Evolutionary conservation across 2,329 filamentous ascomycete genomes (phyloP), one percentile per base, ranked within the genome.

Genomic region (Penicillium brevicompactum): DNA sequence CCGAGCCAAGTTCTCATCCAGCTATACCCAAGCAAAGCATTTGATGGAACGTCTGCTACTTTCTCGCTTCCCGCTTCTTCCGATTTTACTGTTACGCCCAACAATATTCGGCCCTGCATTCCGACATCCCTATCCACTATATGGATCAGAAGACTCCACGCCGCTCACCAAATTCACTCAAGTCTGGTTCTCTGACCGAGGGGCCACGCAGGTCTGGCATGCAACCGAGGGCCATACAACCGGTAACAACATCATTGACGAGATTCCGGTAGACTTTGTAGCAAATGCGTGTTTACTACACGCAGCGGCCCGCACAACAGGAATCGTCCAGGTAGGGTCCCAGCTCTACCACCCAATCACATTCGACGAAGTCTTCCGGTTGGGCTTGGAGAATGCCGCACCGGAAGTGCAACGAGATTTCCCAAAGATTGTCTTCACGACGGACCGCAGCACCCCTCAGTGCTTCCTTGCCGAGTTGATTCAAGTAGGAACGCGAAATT

Each of bases 221-320:
- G 63, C 68, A 0, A 59, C 69, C 3, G 49, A 65, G 27, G 69
- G 69, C 1, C 67, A 67, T 32, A 58, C 58, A 5, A 66, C 59
- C 8, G 69, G 67, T 3, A 58, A 62, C 18, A 71, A 71, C 34
- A 65, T 69, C 31, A 50, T 71, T 8, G 69, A 71, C 32, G 69
- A 71, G 51, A 66, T 71, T 2, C 69, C 69, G 0, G 69, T 71
- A 3, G 69, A 71, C 40, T 67, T 71, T 30, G 69, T 71, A 14
- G 68, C 69, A 27, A 71, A 70, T 44, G 64, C 66, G 1, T 69
- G 67, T 57, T 59, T 71, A 13, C 38, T 71, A 8, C 69, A 71
- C 30, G 65, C 66, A 1, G 68, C 67, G 6, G 66, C 66, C 11
- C 61, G 59, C 8, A 71, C 68, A 9, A 67, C 53, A 2, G 69